Base-by-base conservation (phyloP, 2,329 filamentous ascomycete species). In the Westerdykella sp. region DNA sequence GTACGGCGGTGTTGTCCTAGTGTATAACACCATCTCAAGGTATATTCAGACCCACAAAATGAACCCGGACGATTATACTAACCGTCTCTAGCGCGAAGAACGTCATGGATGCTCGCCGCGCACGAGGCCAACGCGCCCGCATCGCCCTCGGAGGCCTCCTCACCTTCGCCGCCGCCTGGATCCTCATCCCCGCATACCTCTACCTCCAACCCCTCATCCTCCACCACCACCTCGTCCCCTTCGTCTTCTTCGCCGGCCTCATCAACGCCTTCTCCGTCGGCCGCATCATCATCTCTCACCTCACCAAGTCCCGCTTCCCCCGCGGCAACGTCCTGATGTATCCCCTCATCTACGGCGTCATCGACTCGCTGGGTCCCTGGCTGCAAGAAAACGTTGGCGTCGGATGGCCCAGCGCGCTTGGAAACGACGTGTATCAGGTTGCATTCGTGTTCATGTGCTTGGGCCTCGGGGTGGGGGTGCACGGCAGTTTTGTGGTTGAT, bases 251-350 rank as follows among this genome's bases (percentile, higher is more conserved):
- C 64, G 84, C 85, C 34, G 90, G 90, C 43, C 73, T 97, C 44
- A 77, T 95, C 62, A 97, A 97, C 64, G 90, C 93, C 48, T 97
- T 96, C 73, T 87, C 85, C 40, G 91, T 97, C 44, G 91, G 91
- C 6, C 85, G 90, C 66, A 96, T 97, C 73, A 97, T 97, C 69
- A 88, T 87, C 35, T 90, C 90, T 0, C 93, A 98, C 68, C 76
- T 98, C 15, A 88, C 91, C 47, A 86, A 91, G 69, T 79, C 87
- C 34, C 77, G 78, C 11, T 98, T 96, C 72, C 93, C 93, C 5
- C 94, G 91, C 74, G 82, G 83, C 68, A 97, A 97, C 67, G 80
- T 96, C 14, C 75, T 97, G 38, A 77, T 83, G 34, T 67, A 90
- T 16, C 91, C 91, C 0, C 75, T 98, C 16, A 77, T 80, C 23